Conservation (phyloP, 139 green algal genomes). For the Edaphochlamys debaryana region DNA sequence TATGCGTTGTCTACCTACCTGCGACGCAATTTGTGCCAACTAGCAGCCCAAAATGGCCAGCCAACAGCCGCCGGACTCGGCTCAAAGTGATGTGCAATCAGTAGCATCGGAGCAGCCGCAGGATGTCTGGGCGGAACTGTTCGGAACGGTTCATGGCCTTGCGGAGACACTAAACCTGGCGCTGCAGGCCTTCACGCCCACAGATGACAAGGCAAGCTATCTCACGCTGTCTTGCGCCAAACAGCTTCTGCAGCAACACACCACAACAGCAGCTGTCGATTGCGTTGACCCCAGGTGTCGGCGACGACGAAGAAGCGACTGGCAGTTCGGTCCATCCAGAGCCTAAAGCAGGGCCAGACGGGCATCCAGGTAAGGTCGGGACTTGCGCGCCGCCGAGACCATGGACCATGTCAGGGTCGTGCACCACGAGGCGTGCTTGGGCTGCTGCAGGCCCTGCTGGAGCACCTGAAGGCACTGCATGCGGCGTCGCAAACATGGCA, state of each 20-base stretch:
- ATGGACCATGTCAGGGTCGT: too few relatives aligned
- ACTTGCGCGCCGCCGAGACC: neutral
- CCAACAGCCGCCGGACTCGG: too few relatives aligned
- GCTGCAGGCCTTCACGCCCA: slow-evolving; percentile 42
- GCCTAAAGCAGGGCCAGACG: slow-evolving; percentile 38
- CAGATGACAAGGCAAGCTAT: slow-evolving; percentile 7
- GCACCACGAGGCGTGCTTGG: too few relatives aligned
- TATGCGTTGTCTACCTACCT: too few relatives aligned
- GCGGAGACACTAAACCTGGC: slow-evolving; percentile 17
- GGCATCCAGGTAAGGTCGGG: slow-evolving; percentile 26
- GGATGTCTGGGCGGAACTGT: slow-evolving; percentile 57
- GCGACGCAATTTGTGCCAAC: too few relatives aligned
- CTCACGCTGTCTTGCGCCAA: neutral
- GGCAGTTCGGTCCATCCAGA: slow-evolving; percentile 34
- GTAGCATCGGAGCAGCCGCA: too few relatives aligned
- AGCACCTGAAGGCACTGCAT: slow-evolving; percentile 59
- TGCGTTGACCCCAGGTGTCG: slow-evolving; percentile 30
- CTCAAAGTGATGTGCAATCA: too few relatives aligned
- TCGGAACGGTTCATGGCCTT: slow-evolving; percentile 36
- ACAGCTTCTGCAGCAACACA: neutral
- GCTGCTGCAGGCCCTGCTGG: slow-evolving; percentile 39
- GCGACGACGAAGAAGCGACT: slow-evolving; percentile 59
- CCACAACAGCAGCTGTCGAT: neutral
- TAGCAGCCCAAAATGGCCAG: too few relatives aligned
- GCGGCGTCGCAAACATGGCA: slow-evolving; percentile 58